Percentiles rank a stretch among this genome's conserved stretches.
Conservation (phyloP, 2,329 filamentous ascomycete species). For the Cercospora zeae-maydis region DNA sequence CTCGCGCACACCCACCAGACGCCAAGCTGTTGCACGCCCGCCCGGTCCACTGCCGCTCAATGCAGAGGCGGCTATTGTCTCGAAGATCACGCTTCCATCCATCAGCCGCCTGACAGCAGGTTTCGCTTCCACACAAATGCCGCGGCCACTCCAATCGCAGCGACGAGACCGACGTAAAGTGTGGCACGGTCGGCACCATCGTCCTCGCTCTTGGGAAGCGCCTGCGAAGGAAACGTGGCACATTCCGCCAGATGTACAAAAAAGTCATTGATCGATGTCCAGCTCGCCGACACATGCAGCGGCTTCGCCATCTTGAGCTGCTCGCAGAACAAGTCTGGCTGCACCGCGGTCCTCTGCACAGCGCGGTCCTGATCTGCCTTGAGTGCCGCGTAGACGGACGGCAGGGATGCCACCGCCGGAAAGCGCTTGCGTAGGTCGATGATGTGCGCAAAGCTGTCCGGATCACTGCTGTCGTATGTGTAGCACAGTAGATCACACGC, state of each 20-base stretch:
- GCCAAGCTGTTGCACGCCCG: neutral
- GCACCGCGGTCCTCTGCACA: conserved; percentile 85
- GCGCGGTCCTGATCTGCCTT: conserved; percentile 97
- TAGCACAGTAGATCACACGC: conserved; percentile 93
- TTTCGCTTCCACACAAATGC: conserved; percentile 57
- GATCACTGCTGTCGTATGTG: conserved; percentile 93
- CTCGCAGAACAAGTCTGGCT: conserved; percentile 88
- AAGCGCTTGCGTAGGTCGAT: conserved; percentile 74
- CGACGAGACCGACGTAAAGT: conserved; percentile 79
- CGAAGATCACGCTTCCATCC: neutral
- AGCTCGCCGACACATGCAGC: conserved; percentile 89
- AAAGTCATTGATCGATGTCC: conserved; percentile 88
- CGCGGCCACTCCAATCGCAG: conserved; percentile 57
- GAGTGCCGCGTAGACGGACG: conserved; percentile 84
- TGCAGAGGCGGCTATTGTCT: conserved; percentile 17
- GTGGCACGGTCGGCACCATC: conserved; percentile 77
- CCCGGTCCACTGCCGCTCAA: neutral
- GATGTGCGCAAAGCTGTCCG: conserved; percentile 91
- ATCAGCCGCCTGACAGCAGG: conserved; percentile 21
- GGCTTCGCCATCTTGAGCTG: conserved; percentile 83
- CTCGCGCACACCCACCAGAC: too few species aligned
- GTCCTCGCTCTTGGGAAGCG: conserved; percentile 85
- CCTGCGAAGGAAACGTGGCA: conserved; percentile 82
- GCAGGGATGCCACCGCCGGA: conserved; percentile 81
- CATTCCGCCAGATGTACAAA: conserved; percentile 90